These are phyloP conservation scores for Cordyceps javanica DNA, from an alignment of 2,329 filamentous ascomycete species.

Conservation along the genomic window DNA sequence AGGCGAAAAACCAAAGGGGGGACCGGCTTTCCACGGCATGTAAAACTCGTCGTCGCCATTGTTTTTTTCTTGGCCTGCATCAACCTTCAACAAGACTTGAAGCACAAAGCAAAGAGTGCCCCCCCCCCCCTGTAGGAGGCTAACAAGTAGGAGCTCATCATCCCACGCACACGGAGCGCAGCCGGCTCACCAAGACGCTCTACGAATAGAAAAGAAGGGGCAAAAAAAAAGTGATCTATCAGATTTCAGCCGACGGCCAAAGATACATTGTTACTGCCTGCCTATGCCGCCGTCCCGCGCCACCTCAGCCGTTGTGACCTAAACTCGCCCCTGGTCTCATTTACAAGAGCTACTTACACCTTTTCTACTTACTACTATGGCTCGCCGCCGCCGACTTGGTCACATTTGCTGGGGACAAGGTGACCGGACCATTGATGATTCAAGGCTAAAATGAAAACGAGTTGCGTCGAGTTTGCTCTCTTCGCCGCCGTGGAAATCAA, in stretches of 20 bases:
- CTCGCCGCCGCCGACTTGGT: not conserved
- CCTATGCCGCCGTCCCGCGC: not conserved
- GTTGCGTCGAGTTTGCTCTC: too few relatives aligned
- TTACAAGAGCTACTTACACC: too few relatives aligned
- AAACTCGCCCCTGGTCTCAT: too few relatives aligned
- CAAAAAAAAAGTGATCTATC: not conserved
- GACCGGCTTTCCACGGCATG: not conserved
- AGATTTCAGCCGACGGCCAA: not conserved
- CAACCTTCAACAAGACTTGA: not conserved
- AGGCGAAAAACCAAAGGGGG: too few relatives aligned
- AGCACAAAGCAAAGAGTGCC: not conserved
- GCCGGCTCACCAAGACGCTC: not conserved
- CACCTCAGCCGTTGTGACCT: not conserved
- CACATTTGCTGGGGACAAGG: not conserved
- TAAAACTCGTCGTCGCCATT: not conserved
- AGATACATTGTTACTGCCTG: not conserved
- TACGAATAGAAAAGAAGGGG: too few relatives aligned
- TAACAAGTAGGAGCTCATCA: too few relatives aligned
- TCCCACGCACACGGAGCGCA: not conserved
- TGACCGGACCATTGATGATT: not conserved
- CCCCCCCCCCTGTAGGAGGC: not conserved
- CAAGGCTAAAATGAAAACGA: too few relatives aligned
- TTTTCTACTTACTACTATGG: too few relatives aligned
- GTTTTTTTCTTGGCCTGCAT: not conserved
- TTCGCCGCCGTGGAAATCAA: too few relatives aligned